Percentiles rank a stretch among this genome's conserved stretches.
Evolutionary conservation across 2,329 filamentous ascomycete genomes (phyloP).

Genomic region (Sphaerostilbella broomeana): DNA sequence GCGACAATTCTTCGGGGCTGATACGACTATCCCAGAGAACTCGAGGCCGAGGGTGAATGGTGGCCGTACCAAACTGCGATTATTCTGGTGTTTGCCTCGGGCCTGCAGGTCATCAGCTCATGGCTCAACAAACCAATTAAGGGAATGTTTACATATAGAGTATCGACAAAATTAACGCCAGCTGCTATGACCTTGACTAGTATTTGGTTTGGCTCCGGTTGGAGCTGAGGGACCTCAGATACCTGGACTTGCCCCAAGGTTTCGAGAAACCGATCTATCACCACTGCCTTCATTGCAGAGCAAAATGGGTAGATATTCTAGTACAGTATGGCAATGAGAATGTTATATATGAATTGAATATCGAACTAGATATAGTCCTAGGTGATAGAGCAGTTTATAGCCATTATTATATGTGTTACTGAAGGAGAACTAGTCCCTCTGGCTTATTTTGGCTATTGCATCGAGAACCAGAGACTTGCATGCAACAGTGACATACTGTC

Average conservation of each 20-base stretch:
- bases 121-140: too few species aligned
- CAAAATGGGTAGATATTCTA: too few species aligned
- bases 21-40: constrained; percentile 48
- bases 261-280: constrained; percentile 22
- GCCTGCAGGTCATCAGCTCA: constrained; percentile 26
- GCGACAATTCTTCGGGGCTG: constrained; percentile 26
- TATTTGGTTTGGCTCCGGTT: constrained; percentile 16
- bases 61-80: constrained; percentile 46
- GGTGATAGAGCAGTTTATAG: too few species aligned
- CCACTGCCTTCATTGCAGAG: constrained; percentile 26
- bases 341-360: background rate
- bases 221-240: constrained; percentile 19
- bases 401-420: too few species aligned
- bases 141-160: constrained; percentile 40
- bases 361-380: too few species aligned
- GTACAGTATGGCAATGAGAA: background rate
- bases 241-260: constrained; percentile 20
- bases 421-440: too few species aligned
- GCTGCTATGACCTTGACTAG: constrained; percentile 42
- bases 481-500: too few species aligned
- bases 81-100: constrained; percentile 54
- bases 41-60: constrained; percentile 56
- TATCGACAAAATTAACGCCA: constrained; percentile 54
- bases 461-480: too few species aligned
- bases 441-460: too few species aligned